Conservation (phyloP, 768 basidiomycete species). For the Phlebiopsis flavidoalba region DNA sequence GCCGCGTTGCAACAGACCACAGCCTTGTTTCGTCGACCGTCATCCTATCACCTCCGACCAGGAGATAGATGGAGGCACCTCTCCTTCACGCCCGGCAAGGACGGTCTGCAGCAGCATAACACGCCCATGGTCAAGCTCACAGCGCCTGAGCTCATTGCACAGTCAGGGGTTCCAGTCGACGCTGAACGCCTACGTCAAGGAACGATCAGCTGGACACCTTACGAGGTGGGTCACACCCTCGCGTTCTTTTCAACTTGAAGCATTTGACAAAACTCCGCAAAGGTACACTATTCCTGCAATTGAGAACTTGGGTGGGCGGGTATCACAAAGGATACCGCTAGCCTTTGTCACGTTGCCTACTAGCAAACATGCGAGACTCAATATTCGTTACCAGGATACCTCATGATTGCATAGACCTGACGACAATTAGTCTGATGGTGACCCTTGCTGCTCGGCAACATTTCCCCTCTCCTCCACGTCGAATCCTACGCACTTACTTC, state of each 20-base stretch:
- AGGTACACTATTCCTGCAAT: constrained; percentile 96
- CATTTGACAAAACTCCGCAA: constrained; percentile 15
- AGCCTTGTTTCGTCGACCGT: constrained; percentile 4
- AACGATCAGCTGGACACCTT: constrained; percentile 91
- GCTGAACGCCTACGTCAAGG: constrained; percentile 79
- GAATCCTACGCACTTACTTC: constrained; percentile 76
- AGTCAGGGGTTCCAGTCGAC: constrained; percentile 72
- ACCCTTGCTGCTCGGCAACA: constrained; percentile 73
- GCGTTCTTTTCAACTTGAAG: constrained; percentile 15
- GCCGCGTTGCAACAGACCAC: constrained; percentile 2
- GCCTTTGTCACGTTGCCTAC: constrained; percentile 12
- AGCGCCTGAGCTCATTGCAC: constrained; percentile 86
- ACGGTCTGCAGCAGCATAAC: constrained; percentile 10
- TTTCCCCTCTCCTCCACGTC: constrained; percentile 84
- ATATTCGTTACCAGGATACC: constrained; percentile 61
- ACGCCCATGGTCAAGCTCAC: constrained; percentile 75
- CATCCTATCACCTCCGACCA: not conserved
- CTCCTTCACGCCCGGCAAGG: constrained; percentile 1
- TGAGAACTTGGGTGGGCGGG: constrained; percentile 97
- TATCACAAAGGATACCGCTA: constrained; percentile 67
- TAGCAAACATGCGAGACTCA: not conserved
- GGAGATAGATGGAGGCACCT: constrained; percentile 1
- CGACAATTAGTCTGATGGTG: constrained; percentile 88
- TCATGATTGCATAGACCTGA: constrained; percentile 92
- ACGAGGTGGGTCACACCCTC: constrained; percentile 53